Evolutionary conservation across 192 early-diverging fungal genomes (phyloP).

Genomic region (Spizellomyces punctatus): DNA sequence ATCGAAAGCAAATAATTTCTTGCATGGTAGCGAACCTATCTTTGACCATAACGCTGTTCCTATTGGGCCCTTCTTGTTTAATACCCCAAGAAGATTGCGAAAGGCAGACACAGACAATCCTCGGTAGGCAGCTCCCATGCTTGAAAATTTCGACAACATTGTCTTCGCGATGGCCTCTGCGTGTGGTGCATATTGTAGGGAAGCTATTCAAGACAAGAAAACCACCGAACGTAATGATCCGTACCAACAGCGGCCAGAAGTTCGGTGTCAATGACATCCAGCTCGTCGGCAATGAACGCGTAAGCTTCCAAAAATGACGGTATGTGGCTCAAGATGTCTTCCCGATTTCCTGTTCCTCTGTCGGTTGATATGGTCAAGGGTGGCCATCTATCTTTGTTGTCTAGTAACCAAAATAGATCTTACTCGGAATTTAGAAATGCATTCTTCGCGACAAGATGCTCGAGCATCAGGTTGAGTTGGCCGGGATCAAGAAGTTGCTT

Average conservation of each 20-base stretch:
- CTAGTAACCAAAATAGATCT: not conserved
- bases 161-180: constrained; percentile 44
- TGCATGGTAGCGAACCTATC: constrained; percentile 21
- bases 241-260: constrained; percentile 49
- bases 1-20: not conserved
- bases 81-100: constrained; percentile 53
- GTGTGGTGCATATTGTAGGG: not conserved
- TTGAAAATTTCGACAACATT: constrained; percentile 53
- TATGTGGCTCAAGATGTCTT: constrained; percentile 26
- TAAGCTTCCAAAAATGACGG: constrained; percentile 69
- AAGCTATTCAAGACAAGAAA: not conserved
- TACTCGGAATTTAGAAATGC: constrained; percentile 8
- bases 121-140: constrained; percentile 49
- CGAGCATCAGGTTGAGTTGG: constrained; percentile 48
- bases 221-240: not conserved
- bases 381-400: not conserved
- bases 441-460: constrained; percentile 52
- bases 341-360: constrained; percentile 49
- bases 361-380: not conserved
- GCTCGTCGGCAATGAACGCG: constrained; percentile 51
- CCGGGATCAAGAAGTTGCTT: constrained; percentile 49
- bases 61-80: constrained; percentile 44
- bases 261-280: constrained; percentile 47
- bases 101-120: constrained; percentile 49
- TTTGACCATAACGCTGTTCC: constrained; percentile 30